Evolutionary conservation across 1,139 yeast species (phyloP).

Genomic region (Kodamaea sp.): DNA sequence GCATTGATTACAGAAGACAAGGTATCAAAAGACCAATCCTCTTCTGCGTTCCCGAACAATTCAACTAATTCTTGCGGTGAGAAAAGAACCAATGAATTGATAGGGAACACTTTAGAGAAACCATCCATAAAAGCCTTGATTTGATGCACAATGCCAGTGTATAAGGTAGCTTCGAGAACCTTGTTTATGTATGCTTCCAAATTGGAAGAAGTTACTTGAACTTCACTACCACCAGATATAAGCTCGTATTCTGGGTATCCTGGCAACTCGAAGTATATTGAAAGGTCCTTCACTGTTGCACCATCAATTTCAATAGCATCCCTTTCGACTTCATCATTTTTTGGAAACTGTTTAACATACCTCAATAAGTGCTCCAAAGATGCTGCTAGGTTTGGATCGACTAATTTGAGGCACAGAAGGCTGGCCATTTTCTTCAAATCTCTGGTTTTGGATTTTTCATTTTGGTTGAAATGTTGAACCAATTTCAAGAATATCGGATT

Average conservation of each 20-base stretch:
- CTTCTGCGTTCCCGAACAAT: slow-evolving; percentile 67
- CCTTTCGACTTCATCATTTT: slow-evolving; percentile 19
- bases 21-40: slow-evolving; percentile 81
- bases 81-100: slow-evolving; percentile 67
- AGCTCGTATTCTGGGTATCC: slow-evolving; percentile 70
- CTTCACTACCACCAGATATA: slow-evolving; percentile 53
- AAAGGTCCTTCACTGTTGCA: slow-evolving; percentile 51
- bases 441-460: slow-evolving; percentile 14
- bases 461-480: slow-evolving; percentile 29
- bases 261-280: slow-evolving; percentile 71
- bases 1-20: slow-evolving; percentile 67
- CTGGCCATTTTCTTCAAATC: slow-evolving; percentile 31
- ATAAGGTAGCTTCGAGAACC: slow-evolving; percentile 64
- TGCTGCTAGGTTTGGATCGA: slow-evolving; percentile 64
- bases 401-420: slow-evolving; percentile 44
- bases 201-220: slow-evolving; percentile 53
- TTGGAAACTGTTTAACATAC: slow-evolving; percentile 36
- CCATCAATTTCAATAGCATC: slow-evolving; percentile 38
- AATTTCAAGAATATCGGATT: slow-evolving; percentile 69
- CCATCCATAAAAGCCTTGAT: slow-evolving; percentile 75
- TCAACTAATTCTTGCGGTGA: slow-evolving; percentile 71
- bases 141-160: slow-evolving; percentile 65
- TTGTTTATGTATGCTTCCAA: slow-evolving; percentile 57
- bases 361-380: slow-evolving; percentile 57
- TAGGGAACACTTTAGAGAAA: slow-evolving; percentile 82